These are phyloP conservation scores for Gracilariopsis chorda DNA, from an alignment of 23 red algal genomes.

Conservation along the genomic window DNA sequence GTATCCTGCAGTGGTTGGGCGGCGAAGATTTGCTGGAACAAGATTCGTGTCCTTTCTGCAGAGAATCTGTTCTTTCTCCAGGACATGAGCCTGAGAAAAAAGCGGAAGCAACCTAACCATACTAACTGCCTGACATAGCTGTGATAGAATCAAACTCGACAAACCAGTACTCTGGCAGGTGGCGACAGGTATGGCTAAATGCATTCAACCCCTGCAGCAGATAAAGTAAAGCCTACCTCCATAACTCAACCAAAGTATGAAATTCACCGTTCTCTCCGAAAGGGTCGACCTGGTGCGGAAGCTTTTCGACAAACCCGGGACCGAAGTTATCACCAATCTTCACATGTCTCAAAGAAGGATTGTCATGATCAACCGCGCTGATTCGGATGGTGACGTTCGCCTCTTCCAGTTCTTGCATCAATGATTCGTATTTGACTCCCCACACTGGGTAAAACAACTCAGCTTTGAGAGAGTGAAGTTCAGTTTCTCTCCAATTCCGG, in stretches of 20 bases:
- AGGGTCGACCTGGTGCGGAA: constrained; percentile 32
- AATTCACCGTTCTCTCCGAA: constrained; percentile 87
- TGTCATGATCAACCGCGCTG: constrained; percentile 20
- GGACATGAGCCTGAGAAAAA: not conserved
- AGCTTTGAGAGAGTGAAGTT: not conserved
- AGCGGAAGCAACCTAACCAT: not conserved
- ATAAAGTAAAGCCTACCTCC: not conserved
- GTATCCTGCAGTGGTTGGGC: constrained; percentile 41
- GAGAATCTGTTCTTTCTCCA: constrained; percentile 19
- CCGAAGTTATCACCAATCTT: constrained; percentile 47
- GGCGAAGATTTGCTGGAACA: constrained; percentile 41
- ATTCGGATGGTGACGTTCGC: constrained; percentile 17
- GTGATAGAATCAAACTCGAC: too few species aligned
- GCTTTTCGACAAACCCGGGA: not conserved
- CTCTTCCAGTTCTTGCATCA: constrained; percentile 28
- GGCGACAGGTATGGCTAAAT: too few species aligned
- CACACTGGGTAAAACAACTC: constrained; percentile 54
- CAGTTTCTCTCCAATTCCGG: constrained; percentile 52
- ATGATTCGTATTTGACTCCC: constrained; percentile 20
- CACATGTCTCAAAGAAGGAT: not conserved
- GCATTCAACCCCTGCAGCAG: not conserved
- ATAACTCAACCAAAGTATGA: constrained; percentile 64
- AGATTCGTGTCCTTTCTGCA: constrained; percentile 48
- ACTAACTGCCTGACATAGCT: too few species aligned
- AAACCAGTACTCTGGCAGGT: too few species aligned